Evolutionary conservation across 345 rosid species (phyloP).

Genomic region (Eutrema japonicum): DNA sequence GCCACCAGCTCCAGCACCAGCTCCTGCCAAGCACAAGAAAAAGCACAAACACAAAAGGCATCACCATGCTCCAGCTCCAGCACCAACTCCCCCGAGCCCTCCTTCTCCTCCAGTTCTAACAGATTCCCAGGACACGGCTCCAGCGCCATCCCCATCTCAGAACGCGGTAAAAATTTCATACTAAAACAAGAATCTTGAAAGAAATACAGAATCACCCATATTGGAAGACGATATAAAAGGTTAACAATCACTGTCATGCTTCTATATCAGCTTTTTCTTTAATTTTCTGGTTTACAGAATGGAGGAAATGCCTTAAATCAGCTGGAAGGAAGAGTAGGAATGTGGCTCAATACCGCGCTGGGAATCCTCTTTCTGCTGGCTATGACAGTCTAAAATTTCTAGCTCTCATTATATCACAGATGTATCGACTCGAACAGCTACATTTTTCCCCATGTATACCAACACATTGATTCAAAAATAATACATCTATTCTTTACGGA

Average conservation of each 20-base stretch:
- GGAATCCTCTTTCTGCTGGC: constrained; percentile 57
- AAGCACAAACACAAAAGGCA: constrained; percentile 70
- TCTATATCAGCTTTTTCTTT: neutral
- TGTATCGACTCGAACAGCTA: constrained; percentile 23
- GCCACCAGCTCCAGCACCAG: constrained; percentile 69
- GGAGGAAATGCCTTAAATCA: constrained; percentile 57
- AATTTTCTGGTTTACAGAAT: constrained; percentile 53
- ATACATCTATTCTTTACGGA: constrained; percentile 23
- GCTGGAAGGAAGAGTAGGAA: constrained; percentile 51
- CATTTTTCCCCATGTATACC: constrained; percentile 32
- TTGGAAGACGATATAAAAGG: neutral
- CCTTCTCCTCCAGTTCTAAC: constrained; percentile 79
- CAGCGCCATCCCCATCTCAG: constrained; percentile 80
- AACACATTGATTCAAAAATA: constrained; percentile 26
- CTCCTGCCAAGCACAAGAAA: constrained; percentile 67
- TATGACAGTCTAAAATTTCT: constrained; percentile 52
- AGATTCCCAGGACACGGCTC: constrained; percentile 62
- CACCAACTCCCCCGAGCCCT: constrained; percentile 73
- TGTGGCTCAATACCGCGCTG: constrained; percentile 55
- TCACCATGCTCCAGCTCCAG: constrained; percentile 74
- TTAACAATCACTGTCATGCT: too few species aligned
- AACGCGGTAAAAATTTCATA: constrained; percentile 51
- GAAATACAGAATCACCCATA: neutral
- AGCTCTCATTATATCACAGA: constrained; percentile 36
- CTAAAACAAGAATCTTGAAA: constrained; percentile 1